Conservation (phyloP, 2,329 filamentous ascomycete genomes). For the Fusarium anthophilum region DNA sequence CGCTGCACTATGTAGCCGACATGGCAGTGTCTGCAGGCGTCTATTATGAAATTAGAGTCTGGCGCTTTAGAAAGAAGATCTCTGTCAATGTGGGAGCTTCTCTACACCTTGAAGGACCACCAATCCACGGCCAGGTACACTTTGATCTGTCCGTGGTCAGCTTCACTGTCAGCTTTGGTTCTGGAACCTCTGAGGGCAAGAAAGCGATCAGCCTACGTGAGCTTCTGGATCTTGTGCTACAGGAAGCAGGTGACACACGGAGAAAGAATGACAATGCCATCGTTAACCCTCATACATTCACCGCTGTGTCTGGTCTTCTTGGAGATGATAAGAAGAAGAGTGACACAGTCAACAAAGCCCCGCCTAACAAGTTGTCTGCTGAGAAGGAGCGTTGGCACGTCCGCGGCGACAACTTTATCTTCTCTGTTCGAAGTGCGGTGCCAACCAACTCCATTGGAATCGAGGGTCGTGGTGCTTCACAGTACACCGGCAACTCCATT, state of each 20-base stretch:
- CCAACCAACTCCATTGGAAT: background rate
- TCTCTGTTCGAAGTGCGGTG: background rate
- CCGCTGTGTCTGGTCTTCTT: background rate
- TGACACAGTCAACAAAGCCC: background rate
- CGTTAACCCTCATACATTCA: background rate
- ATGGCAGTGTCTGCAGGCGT: background rate
- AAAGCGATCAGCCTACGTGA: accelerated
- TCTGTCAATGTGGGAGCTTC: background rate
- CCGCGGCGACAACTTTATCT: background rate
- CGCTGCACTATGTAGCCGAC: accelerated
- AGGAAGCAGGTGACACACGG: background rate
- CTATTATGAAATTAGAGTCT: background rate
- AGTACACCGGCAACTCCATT: background rate
- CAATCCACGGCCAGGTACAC: background rate
- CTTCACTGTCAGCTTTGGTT: background rate
- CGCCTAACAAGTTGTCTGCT: accelerated
- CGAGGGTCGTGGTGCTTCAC: accelerated
- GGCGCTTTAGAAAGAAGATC: background rate
- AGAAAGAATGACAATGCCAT: accelerated
- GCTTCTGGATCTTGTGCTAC: background rate
- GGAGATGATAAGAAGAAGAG: background rate
- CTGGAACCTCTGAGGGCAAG: accelerated
- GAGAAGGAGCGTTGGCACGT: background rate
- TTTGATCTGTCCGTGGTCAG: background rate
- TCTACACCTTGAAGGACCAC: background rate